These are phyloP conservation scores for Polygonum aviculare DNA, from an alignment of 148 eudicot species.

Conservation along the genomic window DNA sequence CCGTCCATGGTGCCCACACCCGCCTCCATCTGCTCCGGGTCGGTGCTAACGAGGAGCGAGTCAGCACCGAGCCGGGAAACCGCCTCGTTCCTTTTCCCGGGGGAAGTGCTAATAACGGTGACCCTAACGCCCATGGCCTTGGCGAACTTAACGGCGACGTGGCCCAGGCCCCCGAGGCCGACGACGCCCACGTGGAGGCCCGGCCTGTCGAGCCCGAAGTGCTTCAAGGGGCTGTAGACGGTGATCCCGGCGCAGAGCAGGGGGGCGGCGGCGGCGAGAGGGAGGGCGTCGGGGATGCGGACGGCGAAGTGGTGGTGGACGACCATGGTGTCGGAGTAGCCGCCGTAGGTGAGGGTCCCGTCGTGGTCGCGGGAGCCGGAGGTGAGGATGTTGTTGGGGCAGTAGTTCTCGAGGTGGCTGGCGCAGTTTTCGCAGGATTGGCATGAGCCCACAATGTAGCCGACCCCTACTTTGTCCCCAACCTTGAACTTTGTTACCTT, in stretches of 20 bases:
- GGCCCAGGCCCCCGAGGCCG: conserved; percentile 17
- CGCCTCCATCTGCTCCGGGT: too few relatives aligned
- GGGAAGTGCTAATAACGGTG: too few relatives aligned
- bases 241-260: conserved; percentile 82
- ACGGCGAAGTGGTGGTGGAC: conserved; percentile 88
- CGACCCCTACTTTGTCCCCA: conserved; percentile 86
- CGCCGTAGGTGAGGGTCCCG: conserved; percentile 88
- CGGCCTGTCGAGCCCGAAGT: conserved; percentile 33
- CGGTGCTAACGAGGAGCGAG: too few relatives aligned
- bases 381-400: conserved; percentile 56
- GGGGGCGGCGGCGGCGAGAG: conserved; percentile 81
- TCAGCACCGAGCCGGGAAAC: too few relatives aligned
- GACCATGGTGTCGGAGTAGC: conserved; percentile 68
- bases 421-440: conserved; percentile 67
- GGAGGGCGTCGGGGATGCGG: conserved; percentile 53
- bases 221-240: conserved; percentile 61
- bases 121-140: conserved; percentile 83
- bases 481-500: conserved; percentile 58
- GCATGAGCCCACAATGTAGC: conserved; percentile 80
- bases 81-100: too few relatives aligned
- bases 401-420: conserved; percentile 63
- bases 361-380: conserved; percentile 88
- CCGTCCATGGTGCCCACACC: too few relatives aligned
- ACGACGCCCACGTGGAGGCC: conserved; percentile 59
- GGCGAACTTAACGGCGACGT: conserved; percentile 74